These are phyloP conservation scores for Puccinellia tenuiflora DNA, from an alignment of 176 grass and related monocot genomes.

Conservation along the genomic window DNA sequence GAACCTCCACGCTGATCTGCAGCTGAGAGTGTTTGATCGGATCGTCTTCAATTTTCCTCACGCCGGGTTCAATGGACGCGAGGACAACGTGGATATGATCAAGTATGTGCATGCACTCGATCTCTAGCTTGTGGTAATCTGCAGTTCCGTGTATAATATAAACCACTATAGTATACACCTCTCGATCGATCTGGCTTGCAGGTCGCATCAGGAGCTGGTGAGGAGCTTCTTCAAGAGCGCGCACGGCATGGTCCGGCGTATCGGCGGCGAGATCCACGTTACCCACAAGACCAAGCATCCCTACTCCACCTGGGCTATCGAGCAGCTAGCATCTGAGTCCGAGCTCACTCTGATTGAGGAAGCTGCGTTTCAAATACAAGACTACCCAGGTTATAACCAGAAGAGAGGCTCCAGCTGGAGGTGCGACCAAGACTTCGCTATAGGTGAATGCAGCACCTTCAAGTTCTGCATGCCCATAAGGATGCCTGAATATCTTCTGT, in stretches of 20 bases:
- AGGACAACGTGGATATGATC: constrained; percentile 15
- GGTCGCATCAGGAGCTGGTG: no score
- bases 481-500: no score
- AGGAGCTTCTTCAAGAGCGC: no score
- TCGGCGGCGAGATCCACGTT: constrained; percentile 38
- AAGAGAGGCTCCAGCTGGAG: constrained; percentile 48
- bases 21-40: constrained; percentile 34
- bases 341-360: constrained; percentile 27
- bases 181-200: no score
- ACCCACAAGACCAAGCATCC: constrained; percentile 35
- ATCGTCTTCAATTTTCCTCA: constrained; percentile 73
- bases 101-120: constrained; percentile 36
- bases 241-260: no score
- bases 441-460: constrained; percentile 32
- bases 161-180: no score
- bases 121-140: neutral
- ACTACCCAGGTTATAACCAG: constrained; percentile 52
- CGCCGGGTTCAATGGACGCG: constrained; percentile 51
- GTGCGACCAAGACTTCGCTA: constrained; percentile 30
- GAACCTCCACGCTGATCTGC: constrained; percentile 30
- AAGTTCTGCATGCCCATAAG: neutral
- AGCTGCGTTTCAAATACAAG: constrained; percentile 25
- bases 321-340: constrained; percentile 16
- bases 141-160: no score
- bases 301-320: constrained; percentile 30